phyloP scores from a whole-genome alignment of 1,284 basidiomycete species.

The Sanguinoderma infundibulare region DNA sequence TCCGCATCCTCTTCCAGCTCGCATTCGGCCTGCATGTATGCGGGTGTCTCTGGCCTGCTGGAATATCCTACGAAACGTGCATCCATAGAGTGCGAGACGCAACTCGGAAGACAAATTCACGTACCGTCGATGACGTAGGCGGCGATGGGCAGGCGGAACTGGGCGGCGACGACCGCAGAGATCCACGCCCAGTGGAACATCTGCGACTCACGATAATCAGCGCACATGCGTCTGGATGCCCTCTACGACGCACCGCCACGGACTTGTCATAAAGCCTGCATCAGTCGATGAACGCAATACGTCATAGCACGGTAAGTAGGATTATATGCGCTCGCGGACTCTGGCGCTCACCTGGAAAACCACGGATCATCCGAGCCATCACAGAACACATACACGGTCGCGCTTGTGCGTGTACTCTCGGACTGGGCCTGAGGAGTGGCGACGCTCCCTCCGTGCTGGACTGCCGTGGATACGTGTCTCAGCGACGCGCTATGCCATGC shows the following conservation, averaged over 20 bases:
- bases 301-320: no score
- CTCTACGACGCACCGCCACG: constrained; percentile 5
- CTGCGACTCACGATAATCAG: background rate
- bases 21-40: background rate
- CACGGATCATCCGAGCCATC: constrained; percentile 19
- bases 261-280: constrained; percentile 12
- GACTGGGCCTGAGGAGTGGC: background rate
- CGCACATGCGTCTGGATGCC: no score
- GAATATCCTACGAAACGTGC: background rate
- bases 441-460: background rate
- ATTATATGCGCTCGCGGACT: background rate
- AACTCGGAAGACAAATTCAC: background rate
- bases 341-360: constrained; percentile 13
- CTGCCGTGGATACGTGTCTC: no score
- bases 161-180: constrained; percentile 7
- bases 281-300: background rate
- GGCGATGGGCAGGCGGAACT: constrained; percentile 17
- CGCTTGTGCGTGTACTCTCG: background rate
- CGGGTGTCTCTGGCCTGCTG: background rate
- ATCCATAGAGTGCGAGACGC: background rate
- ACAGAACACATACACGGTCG: constrained; percentile 17
- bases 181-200: constrained; percentile 20
- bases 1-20: background rate
- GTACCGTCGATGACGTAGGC: constrained; percentile 14
- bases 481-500: background rate